These are phyloP conservation scores for Acorus gramineus DNA, from an alignment of 106 monocot species.

Conservation along the genomic window DNA sequence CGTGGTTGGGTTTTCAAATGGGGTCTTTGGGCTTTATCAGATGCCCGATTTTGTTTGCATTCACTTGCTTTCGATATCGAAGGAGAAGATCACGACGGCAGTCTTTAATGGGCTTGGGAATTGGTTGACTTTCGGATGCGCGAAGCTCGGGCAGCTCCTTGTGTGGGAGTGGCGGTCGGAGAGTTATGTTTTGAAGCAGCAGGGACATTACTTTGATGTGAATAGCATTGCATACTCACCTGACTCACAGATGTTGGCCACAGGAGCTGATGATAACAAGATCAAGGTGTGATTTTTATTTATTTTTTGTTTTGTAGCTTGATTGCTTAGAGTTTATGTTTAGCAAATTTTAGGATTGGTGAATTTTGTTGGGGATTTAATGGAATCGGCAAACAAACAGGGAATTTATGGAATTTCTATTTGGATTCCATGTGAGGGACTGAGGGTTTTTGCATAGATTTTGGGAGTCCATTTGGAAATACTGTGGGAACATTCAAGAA, in stretches of 20 bases:
- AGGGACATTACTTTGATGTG: slow-evolving; percentile 98
- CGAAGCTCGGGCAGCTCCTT: slow-evolving; percentile 90
- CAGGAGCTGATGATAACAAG: slow-evolving; percentile 98
- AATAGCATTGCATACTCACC: slow-evolving; percentile 85
- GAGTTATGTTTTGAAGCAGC: slow-evolving; percentile 94
- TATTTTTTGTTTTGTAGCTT: not conserved
- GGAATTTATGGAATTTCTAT: too few species aligned
- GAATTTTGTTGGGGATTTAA: too few species aligned
- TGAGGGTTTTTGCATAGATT: too few species aligned
- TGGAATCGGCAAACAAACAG: too few species aligned
- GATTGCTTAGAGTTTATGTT: too few species aligned
- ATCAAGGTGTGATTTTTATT: slow-evolving; percentile 48
- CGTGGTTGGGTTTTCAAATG: slow-evolving; percentile 88
- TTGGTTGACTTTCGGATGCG: slow-evolving; percentile 93
- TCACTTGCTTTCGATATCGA: slow-evolving; percentile 80
- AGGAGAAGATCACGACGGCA: slow-evolving; percentile 88
- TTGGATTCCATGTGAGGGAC: too few species aligned
- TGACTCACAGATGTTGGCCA: slow-evolving; percentile 92
- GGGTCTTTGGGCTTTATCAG: slow-evolving; percentile 95
- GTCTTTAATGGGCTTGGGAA: slow-evolving; percentile 77
- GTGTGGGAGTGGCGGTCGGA: slow-evolving; percentile 99
- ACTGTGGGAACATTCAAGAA: too few species aligned
- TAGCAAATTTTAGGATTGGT: too few species aligned
- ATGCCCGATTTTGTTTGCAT: slow-evolving; percentile 98
- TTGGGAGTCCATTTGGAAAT: too few species aligned